Conservation (phyloP, 345 rosid genomes). For the Gossypium turneri region DNA sequence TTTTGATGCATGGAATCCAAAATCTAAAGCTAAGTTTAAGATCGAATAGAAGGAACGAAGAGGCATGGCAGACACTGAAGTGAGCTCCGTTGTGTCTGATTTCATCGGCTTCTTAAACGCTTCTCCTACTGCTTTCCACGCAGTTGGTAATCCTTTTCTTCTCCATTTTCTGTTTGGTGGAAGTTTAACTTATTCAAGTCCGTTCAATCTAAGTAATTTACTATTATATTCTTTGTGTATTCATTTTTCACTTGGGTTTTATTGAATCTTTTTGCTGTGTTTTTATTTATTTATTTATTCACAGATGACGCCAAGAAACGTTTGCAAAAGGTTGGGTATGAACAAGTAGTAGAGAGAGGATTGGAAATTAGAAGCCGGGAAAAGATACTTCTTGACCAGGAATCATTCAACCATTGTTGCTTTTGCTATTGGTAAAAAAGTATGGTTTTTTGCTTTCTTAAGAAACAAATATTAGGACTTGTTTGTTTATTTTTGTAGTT, state of each 20-base stretch:
- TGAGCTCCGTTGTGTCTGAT: slow-evolving; percentile 47
- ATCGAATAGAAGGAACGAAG: not conserved
- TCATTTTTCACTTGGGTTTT: not conserved
- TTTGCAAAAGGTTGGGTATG: slow-evolving; percentile 57
- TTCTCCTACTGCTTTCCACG: slow-evolving; percentile 97
- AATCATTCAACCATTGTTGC: slow-evolving; percentile 88
- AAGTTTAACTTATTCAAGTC: not conserved
- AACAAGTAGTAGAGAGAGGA: slow-evolving; percentile 73
- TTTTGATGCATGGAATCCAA: not conserved
- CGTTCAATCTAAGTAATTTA: not conserved
- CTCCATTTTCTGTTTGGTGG: slow-evolving; percentile 13
- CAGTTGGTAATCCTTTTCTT: slow-evolving; percentile 58
- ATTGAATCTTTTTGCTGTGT: not conserved
- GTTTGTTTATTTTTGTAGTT: not conserved
- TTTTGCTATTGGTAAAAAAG: slow-evolving; percentile 85
- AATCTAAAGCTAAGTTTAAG: not conserved
- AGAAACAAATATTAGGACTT: slow-evolving; percentile 1
- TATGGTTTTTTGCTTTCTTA: slow-evolving; percentile 6
- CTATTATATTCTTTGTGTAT: not conserved
- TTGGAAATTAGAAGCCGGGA: slow-evolving; percentile 78
- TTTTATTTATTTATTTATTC: slow-evolving; percentile 4
- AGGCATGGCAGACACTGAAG: slow-evolving; percentile 35
- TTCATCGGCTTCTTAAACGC: slow-evolving; percentile 77
- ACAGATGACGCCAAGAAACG: slow-evolving; percentile 81
- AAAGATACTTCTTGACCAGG: slow-evolving; percentile 87